Evolutionary conservation across 1,284 basidiomycete genomes (phyloP).

Genomic region (Kwoniella shivajii): DNA sequence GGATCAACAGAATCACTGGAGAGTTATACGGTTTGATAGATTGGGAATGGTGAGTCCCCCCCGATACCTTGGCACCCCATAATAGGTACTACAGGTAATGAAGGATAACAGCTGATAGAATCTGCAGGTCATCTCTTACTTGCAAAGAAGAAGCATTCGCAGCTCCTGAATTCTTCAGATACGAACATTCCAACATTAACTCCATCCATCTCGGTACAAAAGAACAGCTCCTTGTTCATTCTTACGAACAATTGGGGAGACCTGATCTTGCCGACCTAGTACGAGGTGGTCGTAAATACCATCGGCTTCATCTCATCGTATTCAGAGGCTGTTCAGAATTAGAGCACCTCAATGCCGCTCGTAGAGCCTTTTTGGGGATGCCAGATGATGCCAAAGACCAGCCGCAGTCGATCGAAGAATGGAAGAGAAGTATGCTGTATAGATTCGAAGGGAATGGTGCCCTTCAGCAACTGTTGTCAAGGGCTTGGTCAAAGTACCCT

Average conservation of each 20-base stretch:
- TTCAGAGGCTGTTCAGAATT: background rate
- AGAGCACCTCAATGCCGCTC: constrained; percentile 3
- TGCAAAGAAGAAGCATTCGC: constrained; percentile 15
- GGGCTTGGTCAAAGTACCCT: too few species aligned
- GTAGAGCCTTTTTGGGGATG: constrained; percentile 5
- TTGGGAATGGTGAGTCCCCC: background rate
- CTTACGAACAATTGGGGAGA: constrained; percentile 4
- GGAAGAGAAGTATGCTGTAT: background rate
- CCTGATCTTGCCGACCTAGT: constrained; percentile 13
- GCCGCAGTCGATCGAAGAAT: background rate
- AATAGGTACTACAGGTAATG: background rate
- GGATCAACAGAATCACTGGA: background rate
- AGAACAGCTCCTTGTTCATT: constrained; percentile 1
- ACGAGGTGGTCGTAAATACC: constrained; percentile 3
- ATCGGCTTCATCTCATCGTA: background rate
- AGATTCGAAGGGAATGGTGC: background rate
- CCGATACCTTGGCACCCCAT: background rate
- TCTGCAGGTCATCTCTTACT: constrained; percentile 8
- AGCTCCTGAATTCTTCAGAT: constrained; percentile 9
- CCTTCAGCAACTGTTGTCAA: background rate
- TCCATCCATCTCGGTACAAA: background rate
- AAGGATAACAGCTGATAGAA: background rate
- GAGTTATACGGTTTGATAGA: background rate
- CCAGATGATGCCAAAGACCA: background rate
- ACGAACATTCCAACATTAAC: constrained; percentile 1